A percentile compares a stretch with the other conserved stretches of the same genome.
These are phyloP conservation scores for Aspergillus funiculosus DNA, from an alignment of 495 filamentous ascomycete genomes.

Conservation along the genomic window DNA sequence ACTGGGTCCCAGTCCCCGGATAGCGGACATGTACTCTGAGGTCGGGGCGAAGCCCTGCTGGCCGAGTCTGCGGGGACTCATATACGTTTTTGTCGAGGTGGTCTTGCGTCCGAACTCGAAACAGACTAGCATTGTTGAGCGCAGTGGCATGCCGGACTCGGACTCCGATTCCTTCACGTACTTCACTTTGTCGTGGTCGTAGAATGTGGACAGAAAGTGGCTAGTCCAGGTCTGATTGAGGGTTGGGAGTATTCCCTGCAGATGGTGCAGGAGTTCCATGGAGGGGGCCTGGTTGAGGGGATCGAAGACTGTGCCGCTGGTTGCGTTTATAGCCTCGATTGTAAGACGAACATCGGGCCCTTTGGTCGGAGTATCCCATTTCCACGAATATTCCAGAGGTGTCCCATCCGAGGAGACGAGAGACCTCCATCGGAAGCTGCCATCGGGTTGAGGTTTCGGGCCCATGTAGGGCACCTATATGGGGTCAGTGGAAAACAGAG, in stretches of 20 bases:
- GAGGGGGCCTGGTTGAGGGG: constrained; percentile 21
- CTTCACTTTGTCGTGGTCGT: neutral
- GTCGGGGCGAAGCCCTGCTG: neutral
- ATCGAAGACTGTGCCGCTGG: constrained; percentile 19
- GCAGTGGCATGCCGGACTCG: neutral
- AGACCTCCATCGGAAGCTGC: constrained; percentile 13
- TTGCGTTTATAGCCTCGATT: constrained; percentile 17
- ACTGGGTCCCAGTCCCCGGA: neutral
- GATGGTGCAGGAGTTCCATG: constrained; percentile 12
- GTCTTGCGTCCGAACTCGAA: neutral
- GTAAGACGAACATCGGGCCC: constrained; percentile 21
- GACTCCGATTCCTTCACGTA: neutral
- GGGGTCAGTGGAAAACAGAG: neutral
- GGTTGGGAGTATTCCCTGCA: constrained; percentile 9
- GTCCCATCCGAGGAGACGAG: constrained; percentile 17
- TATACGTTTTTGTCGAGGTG: neutral
- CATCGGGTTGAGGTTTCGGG: constrained; percentile 8
- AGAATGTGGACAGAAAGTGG: constrained; percentile 18
- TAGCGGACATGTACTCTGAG: neutral
- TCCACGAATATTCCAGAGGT: constrained; percentile 26
- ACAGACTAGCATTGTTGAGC: neutral
- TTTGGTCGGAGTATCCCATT: constrained; percentile 19
- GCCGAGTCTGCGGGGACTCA: neutral
- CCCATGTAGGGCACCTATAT: constrained; percentile 10
- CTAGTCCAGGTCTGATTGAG: constrained; percentile 13